Evolutionary conservation across 106 monocot genomes (phyloP).

Genomic region (Hemerocallis citrina): DNA sequence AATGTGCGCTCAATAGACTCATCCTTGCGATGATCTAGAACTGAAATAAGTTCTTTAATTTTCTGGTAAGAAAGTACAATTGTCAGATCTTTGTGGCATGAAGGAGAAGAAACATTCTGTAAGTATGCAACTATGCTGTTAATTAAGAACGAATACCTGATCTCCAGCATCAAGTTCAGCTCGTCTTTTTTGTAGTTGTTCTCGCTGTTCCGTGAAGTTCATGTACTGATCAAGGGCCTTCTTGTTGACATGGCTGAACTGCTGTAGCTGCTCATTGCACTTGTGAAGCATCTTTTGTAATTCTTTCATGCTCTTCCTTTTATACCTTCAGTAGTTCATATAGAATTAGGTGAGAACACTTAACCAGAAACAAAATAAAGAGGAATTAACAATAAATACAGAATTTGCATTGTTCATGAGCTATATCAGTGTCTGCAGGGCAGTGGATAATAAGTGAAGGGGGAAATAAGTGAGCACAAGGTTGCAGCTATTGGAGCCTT

Average conservation of each 20-base stretch:
- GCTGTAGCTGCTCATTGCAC: constrained; percentile 83
- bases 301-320: constrained; percentile 80
- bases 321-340: constrained; percentile 52
- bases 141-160: constrained; percentile 35
- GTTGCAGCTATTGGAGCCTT: neutral
- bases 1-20: constrained; percentile 99
- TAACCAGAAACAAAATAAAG: neutral
- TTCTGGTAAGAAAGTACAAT: constrained; percentile 58
- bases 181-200: constrained; percentile 82
- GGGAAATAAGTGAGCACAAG: neutral
- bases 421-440: neutral
- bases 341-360: neutral
- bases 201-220: constrained; percentile 94
- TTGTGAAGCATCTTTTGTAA: constrained; percentile 83
- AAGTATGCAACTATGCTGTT: neutral
- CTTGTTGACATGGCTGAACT: constrained; percentile 98
- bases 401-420: neutral
- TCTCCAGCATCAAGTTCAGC: constrained; percentile 95
- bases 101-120: neutral
- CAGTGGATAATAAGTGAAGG: neutral
- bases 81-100: neutral
- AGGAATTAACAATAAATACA: neutral
- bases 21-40: constrained; percentile 95
- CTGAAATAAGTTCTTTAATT: constrained; percentile 91
- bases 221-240: constrained; percentile 98